Conservation (phyloP, 352 stramenopile species). For the Phytophthora niederhauseri region DNA sequence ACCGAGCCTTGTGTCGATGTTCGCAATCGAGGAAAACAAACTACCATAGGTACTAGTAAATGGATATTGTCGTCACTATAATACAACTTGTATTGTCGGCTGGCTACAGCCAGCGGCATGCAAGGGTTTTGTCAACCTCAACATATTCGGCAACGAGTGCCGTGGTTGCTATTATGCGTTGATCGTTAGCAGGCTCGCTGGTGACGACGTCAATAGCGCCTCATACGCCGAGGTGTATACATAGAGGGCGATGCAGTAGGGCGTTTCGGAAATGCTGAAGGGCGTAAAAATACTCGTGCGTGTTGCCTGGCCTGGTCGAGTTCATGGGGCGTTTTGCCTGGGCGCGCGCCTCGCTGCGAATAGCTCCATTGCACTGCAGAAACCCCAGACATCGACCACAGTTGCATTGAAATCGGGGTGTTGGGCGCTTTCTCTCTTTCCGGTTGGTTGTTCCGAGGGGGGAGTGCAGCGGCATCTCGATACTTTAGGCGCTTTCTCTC, state of each 20-base stretch:
- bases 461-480: conserved; percentile 5
- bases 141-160: no score
- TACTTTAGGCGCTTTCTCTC: neutral
- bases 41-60: neutral
- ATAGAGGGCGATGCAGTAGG: neutral
- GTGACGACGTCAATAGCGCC: neutral
- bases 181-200: neutral
- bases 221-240: no score
- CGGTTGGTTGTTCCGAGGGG: neutral
- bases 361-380: conserved; percentile 17
- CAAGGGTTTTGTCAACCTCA: no score
- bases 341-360: conserved; percentile 23
- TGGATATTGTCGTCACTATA: neutral
- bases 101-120: no score
- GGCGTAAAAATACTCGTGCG: conserved; percentile 32
- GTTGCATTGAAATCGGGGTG: conserved; percentile 6
- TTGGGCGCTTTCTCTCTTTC: neutral
- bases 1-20: neutral
- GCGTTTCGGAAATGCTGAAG: conserved; percentile 24
- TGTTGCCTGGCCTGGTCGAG: neutral
- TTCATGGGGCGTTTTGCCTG: conserved; percentile 22
- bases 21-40: neutral
- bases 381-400: conserved; percentile 21
- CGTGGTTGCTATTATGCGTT: no score
- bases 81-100: neutral